Percentiles rank a stretch among this genome's conserved stretches.
Conservation (phyloP, 202 grass and related monocot genomes). For the Sporobolus alterniflorus region DNA sequence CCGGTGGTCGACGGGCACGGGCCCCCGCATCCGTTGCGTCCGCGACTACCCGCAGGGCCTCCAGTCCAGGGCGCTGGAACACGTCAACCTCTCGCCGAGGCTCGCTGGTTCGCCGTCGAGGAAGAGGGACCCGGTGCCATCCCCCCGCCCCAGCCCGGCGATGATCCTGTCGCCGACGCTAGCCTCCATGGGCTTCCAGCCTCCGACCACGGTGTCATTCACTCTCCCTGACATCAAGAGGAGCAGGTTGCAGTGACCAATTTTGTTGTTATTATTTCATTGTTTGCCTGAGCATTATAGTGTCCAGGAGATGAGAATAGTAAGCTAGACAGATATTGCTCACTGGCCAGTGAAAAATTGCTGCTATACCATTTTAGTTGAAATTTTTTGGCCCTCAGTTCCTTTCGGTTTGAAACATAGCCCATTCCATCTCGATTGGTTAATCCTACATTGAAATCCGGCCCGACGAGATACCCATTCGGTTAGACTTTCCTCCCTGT, state of each 20-base stretch:
- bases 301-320: conserved; percentile 4
- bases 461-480: too few species aligned
- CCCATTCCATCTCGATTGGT: too few species aligned
- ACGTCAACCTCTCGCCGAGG: conserved; percentile 92
- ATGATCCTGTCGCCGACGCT: conserved; percentile 84
- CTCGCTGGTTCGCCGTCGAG: conserved; percentile 30
- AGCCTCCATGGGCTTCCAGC: conserved; percentile 52
- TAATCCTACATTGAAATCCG: too few species aligned
- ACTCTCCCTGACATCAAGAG: conserved; percentile 69
- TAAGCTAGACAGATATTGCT: conserved; percentile 17
- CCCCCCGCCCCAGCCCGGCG: conserved; percentile 67
- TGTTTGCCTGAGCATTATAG: not conserved
- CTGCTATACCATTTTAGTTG: conserved; percentile 21
- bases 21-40: conserved; percentile 80
- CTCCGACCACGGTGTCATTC: conserved; percentile 51
- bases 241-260: conserved; percentile 50
- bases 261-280: not conserved
- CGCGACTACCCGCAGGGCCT: conserved; percentile 89
- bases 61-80: conserved; percentile 90
- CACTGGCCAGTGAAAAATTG: not conserved
- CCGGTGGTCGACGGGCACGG: conserved; percentile 58
- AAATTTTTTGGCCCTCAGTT: conserved; percentile 7
- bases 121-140: conserved; percentile 79
- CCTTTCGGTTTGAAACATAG: too few species aligned
- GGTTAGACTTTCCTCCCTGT: too few species aligned